These are phyloP conservation scores for Setaria viridis DNA, from an alignment of 202 grass and related monocot genomes.

Conservation along the genomic window DNA sequence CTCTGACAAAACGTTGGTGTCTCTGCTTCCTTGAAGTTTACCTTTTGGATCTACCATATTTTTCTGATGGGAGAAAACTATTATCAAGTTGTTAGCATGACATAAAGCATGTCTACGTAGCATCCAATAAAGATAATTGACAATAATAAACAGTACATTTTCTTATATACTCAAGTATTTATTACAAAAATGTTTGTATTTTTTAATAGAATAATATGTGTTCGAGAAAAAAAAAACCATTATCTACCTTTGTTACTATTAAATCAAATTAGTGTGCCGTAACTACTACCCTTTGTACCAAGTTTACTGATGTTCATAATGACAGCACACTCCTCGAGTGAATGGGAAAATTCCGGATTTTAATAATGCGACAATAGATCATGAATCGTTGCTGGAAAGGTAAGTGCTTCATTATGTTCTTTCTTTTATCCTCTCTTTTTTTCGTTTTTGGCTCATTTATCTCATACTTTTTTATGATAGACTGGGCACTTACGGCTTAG, in stretches of 20 bases:
- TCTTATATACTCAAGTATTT: not conserved
- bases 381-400: conserved; percentile 87
- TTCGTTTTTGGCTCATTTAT: conserved; percentile 35
- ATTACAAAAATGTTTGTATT: not conserved
- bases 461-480: conserved; percentile 49
- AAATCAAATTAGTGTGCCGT: conserved; percentile 8
- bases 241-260: not conserved
- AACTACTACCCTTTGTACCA: not conserved
- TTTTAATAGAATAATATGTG: not conserved
- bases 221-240: too few species aligned
- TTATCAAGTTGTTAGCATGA: conserved; percentile 21
- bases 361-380: conserved; percentile 89
- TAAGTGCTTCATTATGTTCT: conserved; percentile 29
- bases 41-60: conserved; percentile 31
- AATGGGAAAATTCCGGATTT: conserved; percentile 96
- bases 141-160: not conserved
- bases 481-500: conserved; percentile 86
- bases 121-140: conserved; percentile 1
- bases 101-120: conserved; percentile 5
- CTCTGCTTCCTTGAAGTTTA: conserved; percentile 39
- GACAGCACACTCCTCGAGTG: conserved; percentile 95
- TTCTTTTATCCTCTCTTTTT: conserved; percentile 1
- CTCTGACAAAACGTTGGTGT: not conserved
- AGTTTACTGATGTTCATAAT: conserved; percentile 53
- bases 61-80: not conserved